Evolutionary conservation across 2,329 filamentous ascomycete genomes (phyloP).

Genomic region (Coniochaeta ligniaria): DNA sequence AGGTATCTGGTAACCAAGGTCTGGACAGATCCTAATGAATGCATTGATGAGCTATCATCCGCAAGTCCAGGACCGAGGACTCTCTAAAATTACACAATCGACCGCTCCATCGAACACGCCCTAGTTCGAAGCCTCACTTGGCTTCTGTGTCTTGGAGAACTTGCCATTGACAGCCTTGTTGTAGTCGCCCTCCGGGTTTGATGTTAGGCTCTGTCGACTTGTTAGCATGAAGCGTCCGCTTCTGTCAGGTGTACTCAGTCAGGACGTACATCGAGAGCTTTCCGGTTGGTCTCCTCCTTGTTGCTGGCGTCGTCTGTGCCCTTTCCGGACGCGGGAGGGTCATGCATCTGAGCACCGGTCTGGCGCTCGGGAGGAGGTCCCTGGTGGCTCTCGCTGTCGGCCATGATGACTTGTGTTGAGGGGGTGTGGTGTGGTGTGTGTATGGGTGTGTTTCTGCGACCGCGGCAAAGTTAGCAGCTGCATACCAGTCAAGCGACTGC

Average conservation of each 20-base stretch:
- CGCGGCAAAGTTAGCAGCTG: neutral
- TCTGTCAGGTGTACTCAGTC: neutral
- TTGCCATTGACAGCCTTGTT: neutral
- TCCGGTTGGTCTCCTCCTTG: constrained; percentile 44
- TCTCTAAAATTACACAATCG: neutral
- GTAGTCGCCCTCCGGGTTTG: neutral
- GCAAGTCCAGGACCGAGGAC: neutral
- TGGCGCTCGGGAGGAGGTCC: constrained; percentile 70
- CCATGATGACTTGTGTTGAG: constrained; percentile 46
- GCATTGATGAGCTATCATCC: neutral
- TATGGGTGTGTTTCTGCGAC: neutral
- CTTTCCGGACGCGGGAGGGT: constrained; percentile 49
- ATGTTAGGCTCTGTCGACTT: neutral
- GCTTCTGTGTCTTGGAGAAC: constrained; percentile 1
- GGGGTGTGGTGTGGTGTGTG: neutral
- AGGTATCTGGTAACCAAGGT: neutral
- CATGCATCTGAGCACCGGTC: constrained; percentile 55
- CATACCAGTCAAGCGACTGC: neutral
- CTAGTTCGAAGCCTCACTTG: neutral
- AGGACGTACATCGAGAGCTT: constrained; percentile 39
- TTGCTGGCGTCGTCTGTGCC: constrained; percentile 47
- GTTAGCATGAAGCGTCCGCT: neutral
- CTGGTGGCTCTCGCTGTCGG: constrained; percentile 54
- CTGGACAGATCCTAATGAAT: neutral
- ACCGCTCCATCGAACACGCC: neutral